Percentiles rank a stretch among this genome's conserved stretches.
phyloP scores from a whole-genome alignment of 2,329 filamentous ascomycete genomes.

The Calonectria pauciramosa region DNA sequence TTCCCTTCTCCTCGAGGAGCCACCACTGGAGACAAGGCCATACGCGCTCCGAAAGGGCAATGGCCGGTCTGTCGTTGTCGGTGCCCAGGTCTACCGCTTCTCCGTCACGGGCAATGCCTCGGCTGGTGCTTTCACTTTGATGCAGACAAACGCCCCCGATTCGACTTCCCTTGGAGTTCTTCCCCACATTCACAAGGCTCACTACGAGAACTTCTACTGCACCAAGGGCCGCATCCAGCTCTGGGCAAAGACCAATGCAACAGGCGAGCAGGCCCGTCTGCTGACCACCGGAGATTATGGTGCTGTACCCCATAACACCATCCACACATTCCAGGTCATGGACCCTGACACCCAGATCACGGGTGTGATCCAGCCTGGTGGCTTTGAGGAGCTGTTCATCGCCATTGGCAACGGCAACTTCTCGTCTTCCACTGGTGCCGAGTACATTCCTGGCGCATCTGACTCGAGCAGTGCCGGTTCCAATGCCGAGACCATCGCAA shows the following conservation, averaged over 20 bases:
- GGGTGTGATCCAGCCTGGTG: neutral
- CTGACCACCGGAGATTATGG: neutral
- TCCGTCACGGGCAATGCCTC: neutral
- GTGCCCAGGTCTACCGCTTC: neutral
- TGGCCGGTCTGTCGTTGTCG: neutral
- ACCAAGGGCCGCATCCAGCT: neutral
- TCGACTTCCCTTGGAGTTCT: neutral
- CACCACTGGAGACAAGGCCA: neutral
- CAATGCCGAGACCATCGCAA: neutral
- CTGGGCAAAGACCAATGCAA: neutral
- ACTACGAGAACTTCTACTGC: slow-evolving; percentile 2
- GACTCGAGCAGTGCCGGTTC: neutral
- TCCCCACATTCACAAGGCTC: neutral
- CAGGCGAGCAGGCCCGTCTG: neutral
- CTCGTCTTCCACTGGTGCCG: neutral
- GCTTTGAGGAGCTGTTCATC: neutral
- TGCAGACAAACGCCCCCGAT: neutral
- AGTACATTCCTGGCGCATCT: neutral
- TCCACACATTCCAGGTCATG: neutral
- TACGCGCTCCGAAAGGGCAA: neutral
- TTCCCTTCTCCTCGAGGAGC: neutral
- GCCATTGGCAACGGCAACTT: neutral
- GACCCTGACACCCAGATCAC: neutral
- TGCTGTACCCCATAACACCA: neutral
- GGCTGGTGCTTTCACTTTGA: neutral